Conservation (phyloP, 768 basidiomycete species). For the Panus rudis region DNA sequence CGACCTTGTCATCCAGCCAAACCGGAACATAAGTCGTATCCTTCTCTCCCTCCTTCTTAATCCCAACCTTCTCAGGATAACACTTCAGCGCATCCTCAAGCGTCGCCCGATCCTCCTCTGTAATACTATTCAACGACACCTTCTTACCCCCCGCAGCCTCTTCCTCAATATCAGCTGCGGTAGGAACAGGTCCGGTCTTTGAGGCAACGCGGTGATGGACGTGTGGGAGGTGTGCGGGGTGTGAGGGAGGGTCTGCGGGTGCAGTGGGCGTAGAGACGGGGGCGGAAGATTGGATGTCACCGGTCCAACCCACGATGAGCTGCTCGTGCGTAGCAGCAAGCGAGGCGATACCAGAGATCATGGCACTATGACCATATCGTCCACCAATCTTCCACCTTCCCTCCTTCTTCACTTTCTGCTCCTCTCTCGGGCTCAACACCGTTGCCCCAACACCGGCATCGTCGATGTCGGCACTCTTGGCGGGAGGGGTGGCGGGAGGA, state of each 20-base stretch:
- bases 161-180: constrained; percentile 8
- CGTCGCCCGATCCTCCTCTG: constrained; percentile 53
- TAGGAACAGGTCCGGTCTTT: constrained; percentile 9
- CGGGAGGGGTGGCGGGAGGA: constrained; percentile 76
- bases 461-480: constrained; percentile 44
- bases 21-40: constrained; percentile 80
- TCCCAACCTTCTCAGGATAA: constrained; percentile 57
- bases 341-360: constrained; percentile 89
- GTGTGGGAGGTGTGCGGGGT: no score
- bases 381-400: constrained; percentile 75
- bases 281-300: constrained; percentile 61
- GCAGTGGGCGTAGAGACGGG: constrained; percentile 23
- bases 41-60: constrained; percentile 39
- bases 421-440: no score
- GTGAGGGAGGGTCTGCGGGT: constrained; percentile 17
- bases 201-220: no score
- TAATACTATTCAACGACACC: constrained; percentile 45
- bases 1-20: constrained; percentile 84
- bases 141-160: constrained; percentile 29
- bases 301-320: constrained; percentile 90
- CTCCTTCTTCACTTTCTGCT: no score
- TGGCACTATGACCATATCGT: constrained; percentile 87
- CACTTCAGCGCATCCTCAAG: constrained; percentile 58
- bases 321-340: constrained; percentile 83
- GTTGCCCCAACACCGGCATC: no score